Base-by-base conservation (phyloP, 139 green algal genomes). In the Chlorella sorokiniana region DNA sequence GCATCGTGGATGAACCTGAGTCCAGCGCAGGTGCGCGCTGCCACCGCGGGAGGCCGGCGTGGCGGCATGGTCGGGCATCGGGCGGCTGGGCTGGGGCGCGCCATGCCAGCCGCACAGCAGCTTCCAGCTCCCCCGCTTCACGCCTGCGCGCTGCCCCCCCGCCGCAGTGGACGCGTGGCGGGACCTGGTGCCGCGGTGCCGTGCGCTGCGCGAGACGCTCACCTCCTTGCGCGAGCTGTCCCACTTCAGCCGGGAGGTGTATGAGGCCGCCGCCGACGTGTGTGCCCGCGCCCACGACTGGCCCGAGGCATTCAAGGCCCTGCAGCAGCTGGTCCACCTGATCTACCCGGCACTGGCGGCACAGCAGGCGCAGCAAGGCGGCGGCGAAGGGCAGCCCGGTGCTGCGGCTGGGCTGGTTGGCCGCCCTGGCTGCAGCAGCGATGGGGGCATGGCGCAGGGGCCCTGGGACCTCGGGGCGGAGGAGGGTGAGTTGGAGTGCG, bases 231-330 rank as follows among this genome's bases (percentile, higher is more conserved):
- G 72, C 0, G 54, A 84, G 54, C 42, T 78, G 25, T 78, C 69
- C 0, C 59, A 84, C 79, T 79, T 84, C 40, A 72, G 40, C 0
- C 52, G 79, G 10, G 29, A 84, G 79, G 79, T 84, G 69, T 84
- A 84, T 22, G 79, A 84, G 52, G 45, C 33, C 23, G 48, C 79
- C 4, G 69, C 51, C 11, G 79, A 84, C 31, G 54, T 84, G 42
- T 84, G 79, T 54, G 20, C 63, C 1, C 29, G 54, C 4, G 79
- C 79, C 2, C 40, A 31, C 9, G 79, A 84, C 41, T 61, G 54
- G 0, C 18, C 41, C 11, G 79, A 84, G 38, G 69, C 79, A 3
- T 41, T 84, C 8, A 84, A 84, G 41, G 73, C 65, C 2, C 40
- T 79, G 52, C 69, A 71, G 37, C 27, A 33, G 40, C 79, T 84